Conservation (phyloP, 1,284 basidiomycete species). For the Cystobasidiaceae sp. region DNA sequence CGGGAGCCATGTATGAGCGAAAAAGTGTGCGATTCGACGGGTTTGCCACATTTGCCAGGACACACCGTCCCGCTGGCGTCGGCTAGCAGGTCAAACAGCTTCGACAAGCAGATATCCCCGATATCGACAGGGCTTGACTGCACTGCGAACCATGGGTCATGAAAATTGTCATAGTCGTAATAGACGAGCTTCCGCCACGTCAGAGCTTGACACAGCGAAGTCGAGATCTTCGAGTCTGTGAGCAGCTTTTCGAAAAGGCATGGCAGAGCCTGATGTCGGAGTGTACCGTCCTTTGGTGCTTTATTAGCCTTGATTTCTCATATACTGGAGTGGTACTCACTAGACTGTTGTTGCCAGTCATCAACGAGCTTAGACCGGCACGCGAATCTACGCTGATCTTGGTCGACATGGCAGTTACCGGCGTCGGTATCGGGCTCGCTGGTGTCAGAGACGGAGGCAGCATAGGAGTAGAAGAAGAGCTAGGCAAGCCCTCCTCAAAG, state of each 20-base stretch:
- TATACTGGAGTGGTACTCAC: background rate
- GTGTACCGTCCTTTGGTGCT: conserved; percentile 19
- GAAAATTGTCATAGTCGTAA: conserved; percentile 5
- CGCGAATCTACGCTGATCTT: conserved; percentile 25
- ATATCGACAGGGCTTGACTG: too few relatives aligned
- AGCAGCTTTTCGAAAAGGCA: conserved; percentile 18
- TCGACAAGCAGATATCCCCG: background rate
- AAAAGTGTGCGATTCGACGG: background rate
- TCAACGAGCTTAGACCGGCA: conserved; percentile 26
- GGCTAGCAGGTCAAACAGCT: background rate
- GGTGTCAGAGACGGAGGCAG: background rate
- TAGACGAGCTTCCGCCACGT: conserved; percentile 18
- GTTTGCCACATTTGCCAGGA: background rate
- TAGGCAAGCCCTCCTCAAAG: background rate
- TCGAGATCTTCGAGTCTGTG: background rate
- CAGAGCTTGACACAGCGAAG: conserved; percentile 3
- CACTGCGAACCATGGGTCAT: background rate
- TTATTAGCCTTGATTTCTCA: too few relatives aligned
- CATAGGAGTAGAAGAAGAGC: background rate
- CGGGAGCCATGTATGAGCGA: background rate
- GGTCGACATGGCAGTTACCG: background rate
- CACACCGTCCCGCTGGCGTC: background rate
- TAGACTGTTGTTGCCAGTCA: conserved; percentile 32
- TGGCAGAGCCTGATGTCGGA: conserved; percentile 27
- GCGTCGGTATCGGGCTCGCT: background rate